phyloP scores from a whole-genome alignment of 192 early-diverging fungal genomes.

The Hyaloraphidium curvatum region DNA sequence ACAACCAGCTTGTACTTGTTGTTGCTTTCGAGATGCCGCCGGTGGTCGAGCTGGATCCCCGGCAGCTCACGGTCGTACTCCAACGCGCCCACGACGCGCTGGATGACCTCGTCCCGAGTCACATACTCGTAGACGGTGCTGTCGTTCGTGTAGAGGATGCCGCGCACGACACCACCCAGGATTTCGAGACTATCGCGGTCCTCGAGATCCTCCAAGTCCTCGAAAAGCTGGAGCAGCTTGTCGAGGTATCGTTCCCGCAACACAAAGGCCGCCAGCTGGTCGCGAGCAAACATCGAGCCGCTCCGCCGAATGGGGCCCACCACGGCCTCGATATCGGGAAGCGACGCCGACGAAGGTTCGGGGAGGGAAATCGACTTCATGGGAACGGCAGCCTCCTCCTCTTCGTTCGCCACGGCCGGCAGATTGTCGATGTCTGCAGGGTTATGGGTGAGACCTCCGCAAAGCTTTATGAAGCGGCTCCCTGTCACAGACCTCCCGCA shows the following conservation, averaged over 20 bases:
- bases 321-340: constrained; percentile 47
- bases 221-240: constrained; percentile 34
- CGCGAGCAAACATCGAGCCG: constrained; percentile 35
- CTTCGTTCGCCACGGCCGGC: constrained; percentile 12
- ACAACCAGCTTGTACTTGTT: constrained; percentile 27
- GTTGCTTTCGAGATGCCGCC: constrained; percentile 38
- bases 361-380: constrained; percentile 21
- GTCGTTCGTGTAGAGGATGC: constrained; percentile 66
- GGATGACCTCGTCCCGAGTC: constrained; percentile 54
- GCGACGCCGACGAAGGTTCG: constrained; percentile 39
- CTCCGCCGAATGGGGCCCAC: constrained; percentile 29
- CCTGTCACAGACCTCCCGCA: neutral
- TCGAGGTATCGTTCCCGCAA: constrained; percentile 26
- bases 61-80: constrained; percentile 42
- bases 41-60: neutral
- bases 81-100: constrained; percentile 54
- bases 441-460: neutral
- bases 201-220: constrained; percentile 70
- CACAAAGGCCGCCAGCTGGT: constrained; percentile 38
- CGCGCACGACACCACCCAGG: constrained; percentile 51
- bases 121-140: constrained; percentile 49
- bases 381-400: neutral
- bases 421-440: constrained; percentile 13
- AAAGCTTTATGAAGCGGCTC: neutral
- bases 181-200: constrained; percentile 44